Conservation (phyloP, 2,329 filamentous ascomycete species). For the Thielaviopsis euricoi region DNA sequence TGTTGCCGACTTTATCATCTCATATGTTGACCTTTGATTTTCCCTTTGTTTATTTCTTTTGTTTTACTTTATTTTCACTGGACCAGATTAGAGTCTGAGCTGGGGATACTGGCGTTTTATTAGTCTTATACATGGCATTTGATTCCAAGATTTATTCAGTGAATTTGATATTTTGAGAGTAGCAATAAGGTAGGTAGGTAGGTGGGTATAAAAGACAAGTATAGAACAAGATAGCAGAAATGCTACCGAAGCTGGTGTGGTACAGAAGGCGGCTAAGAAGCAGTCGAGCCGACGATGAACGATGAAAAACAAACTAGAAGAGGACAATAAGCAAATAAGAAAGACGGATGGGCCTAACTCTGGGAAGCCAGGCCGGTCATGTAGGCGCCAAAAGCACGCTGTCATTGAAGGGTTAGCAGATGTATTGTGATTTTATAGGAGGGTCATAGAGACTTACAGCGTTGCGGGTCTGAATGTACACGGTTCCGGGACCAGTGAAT, state of each 20-base stretch:
- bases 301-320: neutral
- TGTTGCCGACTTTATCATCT: too few relatives aligned
- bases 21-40: neutral
- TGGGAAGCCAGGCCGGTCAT: slow-evolving; percentile 30
- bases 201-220: too few relatives aligned
- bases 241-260: too few relatives aligned
- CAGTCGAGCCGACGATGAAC: too few relatives aligned
- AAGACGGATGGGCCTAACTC: slow-evolving; percentile 1
- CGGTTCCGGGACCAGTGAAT: slow-evolving; percentile 77
- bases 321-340: neutral
- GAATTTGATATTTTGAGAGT: too few relatives aligned
- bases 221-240: too few relatives aligned
- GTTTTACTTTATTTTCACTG: neutral
- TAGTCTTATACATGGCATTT: neutral
- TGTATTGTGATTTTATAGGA: neutral
- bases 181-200: too few relatives aligned
- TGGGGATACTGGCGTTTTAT: neutral
- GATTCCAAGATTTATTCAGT: too few relatives aligned
- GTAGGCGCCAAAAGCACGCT: slow-evolving; percentile 37
- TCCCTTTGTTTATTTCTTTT: slow-evolving; percentile 1
- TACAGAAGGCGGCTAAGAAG: too few relatives aligned
- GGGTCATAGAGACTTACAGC: slow-evolving; percentile 31
- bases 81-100: neutral
- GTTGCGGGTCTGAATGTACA: slow-evolving; percentile 89
- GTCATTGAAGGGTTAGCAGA: neutral